Evolutionary conservation across 2,329 filamentous ascomycete genomes (phyloP), one percentile per base, ranked within the genome.

Genomic region (Aspergillus unguis): DNA sequence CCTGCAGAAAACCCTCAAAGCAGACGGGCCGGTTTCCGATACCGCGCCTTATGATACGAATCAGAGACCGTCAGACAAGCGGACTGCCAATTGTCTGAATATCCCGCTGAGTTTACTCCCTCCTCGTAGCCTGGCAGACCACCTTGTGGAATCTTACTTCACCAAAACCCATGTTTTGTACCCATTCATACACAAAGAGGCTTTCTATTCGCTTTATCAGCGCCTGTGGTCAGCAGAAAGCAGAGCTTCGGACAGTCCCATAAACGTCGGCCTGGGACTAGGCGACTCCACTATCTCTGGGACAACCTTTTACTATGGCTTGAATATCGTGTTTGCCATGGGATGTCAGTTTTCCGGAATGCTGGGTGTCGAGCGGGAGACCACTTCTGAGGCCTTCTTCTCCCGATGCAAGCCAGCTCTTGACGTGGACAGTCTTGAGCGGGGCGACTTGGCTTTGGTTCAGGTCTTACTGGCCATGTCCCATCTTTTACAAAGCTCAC

Each of bases 261-360:
- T 11, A 42, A 10, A 31, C 10, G 10, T 28, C 9, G 17, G 56
- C 7, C 60, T 72, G 4, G 73, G 72, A 0, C 61, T 75, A 5
- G 73, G 65, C 3, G 65, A 62, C 11, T 51, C 57, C n/a, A 58
- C 45, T 6, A 63, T 67, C 5, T 66, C 63, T 3, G 65, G 67
- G 0, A 68, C 70, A n/a, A 65, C 72, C 4, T 77, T 77, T 43
- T 68, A 75, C 50, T 71, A 62, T 33, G 70, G 73, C 0, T 61
- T 77, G 31, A 77, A 77, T 54, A 58, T 64, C 9, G 68, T 77
- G 1, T 74, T 78, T 37, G 71, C 73, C 1, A 61, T 77, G 3
- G 73, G 68, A 0, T 70, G 68, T 27, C 65, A 71, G 36, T 75
- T 73, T 50, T 67, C 70, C 1, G 64, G 69, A 42, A 59, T 70